Conservation (phyloP, 495 filamentous ascomycete genomes). For the Choiromyces venosus region DNA sequence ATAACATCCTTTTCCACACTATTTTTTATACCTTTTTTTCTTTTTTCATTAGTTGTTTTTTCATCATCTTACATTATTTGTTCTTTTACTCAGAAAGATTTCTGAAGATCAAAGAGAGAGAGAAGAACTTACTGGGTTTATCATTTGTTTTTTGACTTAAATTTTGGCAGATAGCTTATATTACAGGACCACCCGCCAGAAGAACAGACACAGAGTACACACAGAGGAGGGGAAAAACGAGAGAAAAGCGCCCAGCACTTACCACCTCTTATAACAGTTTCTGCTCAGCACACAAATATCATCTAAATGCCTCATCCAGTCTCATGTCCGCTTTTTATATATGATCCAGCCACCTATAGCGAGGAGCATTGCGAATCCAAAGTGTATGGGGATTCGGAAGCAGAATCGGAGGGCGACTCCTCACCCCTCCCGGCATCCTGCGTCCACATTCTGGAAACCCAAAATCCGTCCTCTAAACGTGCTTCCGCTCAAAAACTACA, state of each 20-base stretch:
- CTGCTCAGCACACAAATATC: too few relatives aligned
- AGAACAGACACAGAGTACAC: neutral
- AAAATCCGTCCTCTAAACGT: neutral
- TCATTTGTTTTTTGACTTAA: too few relatives aligned
- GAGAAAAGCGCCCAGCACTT: neutral
- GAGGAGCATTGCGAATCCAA: neutral
- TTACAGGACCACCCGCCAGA: neutral
- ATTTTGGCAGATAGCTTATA: neutral
- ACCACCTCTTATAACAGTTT: neutral
- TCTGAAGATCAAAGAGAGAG: too few relatives aligned
- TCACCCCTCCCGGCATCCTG: neutral
- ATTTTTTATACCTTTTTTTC: too few relatives aligned
- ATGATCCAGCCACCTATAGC: neutral
- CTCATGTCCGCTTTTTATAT: neutral
- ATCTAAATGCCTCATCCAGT: neutral
- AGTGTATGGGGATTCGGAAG: neutral
- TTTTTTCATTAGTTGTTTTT: too few relatives aligned
- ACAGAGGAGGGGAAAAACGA: neutral
- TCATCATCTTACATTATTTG: too few relatives aligned
- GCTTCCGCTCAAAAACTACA: neutral
- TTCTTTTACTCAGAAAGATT: too few relatives aligned
- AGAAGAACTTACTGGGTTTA: too few relatives aligned
- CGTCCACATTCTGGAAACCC: neutral
- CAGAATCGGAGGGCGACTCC: neutral
- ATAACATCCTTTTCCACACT: too few relatives aligned